Conservation (phyloP, 495 filamentous ascomycete genomes). For the Trichoderma gamsii region DNA sequence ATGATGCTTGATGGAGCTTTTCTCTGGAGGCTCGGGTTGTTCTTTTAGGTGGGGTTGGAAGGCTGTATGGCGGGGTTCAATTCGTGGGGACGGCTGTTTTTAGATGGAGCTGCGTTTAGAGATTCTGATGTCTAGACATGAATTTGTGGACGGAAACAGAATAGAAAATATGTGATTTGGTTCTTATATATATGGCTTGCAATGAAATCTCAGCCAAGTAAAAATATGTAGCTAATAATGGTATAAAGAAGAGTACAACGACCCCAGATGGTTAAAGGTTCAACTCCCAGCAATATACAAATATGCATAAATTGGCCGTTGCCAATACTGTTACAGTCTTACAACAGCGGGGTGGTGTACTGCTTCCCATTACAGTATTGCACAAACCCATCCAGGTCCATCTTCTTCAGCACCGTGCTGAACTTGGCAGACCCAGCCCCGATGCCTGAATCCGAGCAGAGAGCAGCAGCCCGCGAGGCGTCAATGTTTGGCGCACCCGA, state of each 20-base stretch:
- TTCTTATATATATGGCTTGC: no score
- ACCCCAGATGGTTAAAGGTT: no score
- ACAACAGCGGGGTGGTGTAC: neutral
- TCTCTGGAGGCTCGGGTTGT: neutral
- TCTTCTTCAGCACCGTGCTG: slow-evolving; percentile 59
- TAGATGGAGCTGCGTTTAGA: neutral
- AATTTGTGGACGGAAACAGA: no score
- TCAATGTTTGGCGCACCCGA: slow-evolving; percentile 35
- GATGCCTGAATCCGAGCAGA: slow-evolving; percentile 13
- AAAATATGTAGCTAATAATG: no score
- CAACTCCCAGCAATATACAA: no score
- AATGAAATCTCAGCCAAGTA: no score
- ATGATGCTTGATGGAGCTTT: slow-evolving; percentile 7
- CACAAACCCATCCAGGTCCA: slow-evolving; percentile 55
- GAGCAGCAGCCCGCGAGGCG: slow-evolving; percentile 22
- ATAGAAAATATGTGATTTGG: no score
- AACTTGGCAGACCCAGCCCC: slow-evolving; percentile 33
- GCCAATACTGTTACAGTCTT: neutral
- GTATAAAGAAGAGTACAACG: no score
- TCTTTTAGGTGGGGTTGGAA: slow-evolving; percentile 5
- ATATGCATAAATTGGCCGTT: no score
- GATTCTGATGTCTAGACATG: no score
- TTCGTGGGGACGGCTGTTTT: neutral
- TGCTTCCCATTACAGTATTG: slow-evolving; percentile 35
- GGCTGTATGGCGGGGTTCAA: slow-evolving; percentile 9